Evolutionary conservation across 257 asterid species (phyloP).

Genomic region (Gentiana dahurica): DNA sequence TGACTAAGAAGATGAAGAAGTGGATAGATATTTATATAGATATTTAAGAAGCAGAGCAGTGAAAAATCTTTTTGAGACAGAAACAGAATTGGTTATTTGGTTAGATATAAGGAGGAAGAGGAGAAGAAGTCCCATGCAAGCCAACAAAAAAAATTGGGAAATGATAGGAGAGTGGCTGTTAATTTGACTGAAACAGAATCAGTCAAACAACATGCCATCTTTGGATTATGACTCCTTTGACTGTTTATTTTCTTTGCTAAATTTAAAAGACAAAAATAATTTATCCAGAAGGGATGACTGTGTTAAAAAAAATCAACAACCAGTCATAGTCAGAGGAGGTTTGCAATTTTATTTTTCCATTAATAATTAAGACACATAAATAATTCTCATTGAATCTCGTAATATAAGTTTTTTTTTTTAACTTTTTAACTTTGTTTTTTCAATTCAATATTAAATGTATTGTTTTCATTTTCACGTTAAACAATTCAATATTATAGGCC

Average conservation of each 20-base stretch:
- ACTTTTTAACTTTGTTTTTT: too few species aligned
- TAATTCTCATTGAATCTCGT: too few species aligned
- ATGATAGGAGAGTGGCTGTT: constrained; percentile 24
- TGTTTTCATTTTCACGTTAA: too few species aligned
- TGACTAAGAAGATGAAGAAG: neutral
- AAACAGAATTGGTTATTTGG: constrained; percentile 2
- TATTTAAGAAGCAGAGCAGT: neutral
- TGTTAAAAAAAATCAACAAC: too few species aligned
- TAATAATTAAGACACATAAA: too few species aligned
- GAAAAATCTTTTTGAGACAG: constrained; percentile 1
- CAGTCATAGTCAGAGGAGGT: too few species aligned
- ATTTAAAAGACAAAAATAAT: too few species aligned
- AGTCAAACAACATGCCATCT: constrained; percentile 25
- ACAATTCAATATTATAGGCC: too few species aligned
- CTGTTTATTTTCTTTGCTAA: neutral
- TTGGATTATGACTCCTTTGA: neutral
- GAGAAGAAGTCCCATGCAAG: constrained; percentile 13
- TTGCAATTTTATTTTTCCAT: too few species aligned
- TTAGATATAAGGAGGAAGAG: neutral
- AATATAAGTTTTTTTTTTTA: too few species aligned
- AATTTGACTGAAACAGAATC: constrained; percentile 15
- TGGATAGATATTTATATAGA: neutral
- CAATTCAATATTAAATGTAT: too few species aligned
- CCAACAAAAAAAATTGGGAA: constrained; percentile 16
- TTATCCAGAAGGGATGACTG: too few species aligned